Base-by-base conservation (phyloP, 495 filamentous ascomycete genomes). In the Penicillium maclennaniae region DNA sequence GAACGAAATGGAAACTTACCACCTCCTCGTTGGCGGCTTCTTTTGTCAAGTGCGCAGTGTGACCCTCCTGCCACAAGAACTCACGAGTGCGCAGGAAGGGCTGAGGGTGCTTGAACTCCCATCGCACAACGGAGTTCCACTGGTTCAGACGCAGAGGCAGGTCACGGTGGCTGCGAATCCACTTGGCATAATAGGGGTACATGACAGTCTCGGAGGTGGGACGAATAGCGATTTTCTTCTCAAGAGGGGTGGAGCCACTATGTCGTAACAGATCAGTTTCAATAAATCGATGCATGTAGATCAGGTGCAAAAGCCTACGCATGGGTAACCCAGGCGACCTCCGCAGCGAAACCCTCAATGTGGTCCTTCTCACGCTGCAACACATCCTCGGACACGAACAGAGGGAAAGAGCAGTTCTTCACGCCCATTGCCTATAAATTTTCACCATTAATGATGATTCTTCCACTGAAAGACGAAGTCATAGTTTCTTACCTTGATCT, bases 1-100 rank as follows among this genome's bases (percentile, higher is more conserved):
- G 23, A 23, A 23, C 23, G 23, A 23, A 23, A 23, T 2, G 23
- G 5, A 23, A 23, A 23, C 23, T 23, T 23, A 23, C 23, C 10
- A 98, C 93, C 68, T 98, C 93, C 62, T 87, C 78, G 16, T 79
- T 84, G 31, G 93, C 92, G 43, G 77, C 78, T 47, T 85, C 75
- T 62, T 91, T 79, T 7, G 85, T 92, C 52, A 97, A 68, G 71
- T 97, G 92, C 10, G 93, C 93, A 7, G 93, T 98, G 75, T 98
- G 93, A 27, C 93, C 95, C 71, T 98, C 93, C 67, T 98, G 95
- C 93, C 93, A 98, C 42, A 96, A 74, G 72, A 98, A 98, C 68
- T 98, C 93, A 61, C 93, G 75, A 45, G 92, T 91, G 54, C 93
- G 77, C 20, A 98, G 75, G 78, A 98, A 96, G 6, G 93, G 93